Conservation (phyloP, 495 filamentous ascomycete species). For the Penicillium nucicola region DNA sequence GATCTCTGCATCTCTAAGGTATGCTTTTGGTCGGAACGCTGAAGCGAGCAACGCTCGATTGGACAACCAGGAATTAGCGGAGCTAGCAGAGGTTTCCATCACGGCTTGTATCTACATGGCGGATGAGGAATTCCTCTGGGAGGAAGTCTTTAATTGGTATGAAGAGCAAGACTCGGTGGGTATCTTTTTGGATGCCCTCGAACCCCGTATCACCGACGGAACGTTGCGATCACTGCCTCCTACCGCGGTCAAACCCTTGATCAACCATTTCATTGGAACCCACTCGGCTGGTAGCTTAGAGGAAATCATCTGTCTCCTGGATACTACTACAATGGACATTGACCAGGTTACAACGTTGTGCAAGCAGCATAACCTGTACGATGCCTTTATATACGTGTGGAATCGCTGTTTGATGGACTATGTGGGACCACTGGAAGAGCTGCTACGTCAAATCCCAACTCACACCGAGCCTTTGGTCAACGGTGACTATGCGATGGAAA, state of each 20-base stretch:
- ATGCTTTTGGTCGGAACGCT: slow-evolving; percentile 69
- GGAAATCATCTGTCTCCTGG: slow-evolving; percentile 90
- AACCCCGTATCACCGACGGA: slow-evolving; percentile 78
- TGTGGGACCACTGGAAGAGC: slow-evolving; percentile 82
- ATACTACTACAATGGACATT: slow-evolving; percentile 87
- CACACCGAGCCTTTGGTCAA: slow-evolving; percentile 27
- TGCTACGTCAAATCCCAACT: slow-evolving; percentile 66
- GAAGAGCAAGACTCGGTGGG: slow-evolving; percentile 70
- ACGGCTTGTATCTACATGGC: slow-evolving; percentile 72
- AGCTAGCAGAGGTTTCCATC: slow-evolving; percentile 82
- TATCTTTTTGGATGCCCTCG: slow-evolving; percentile 82
- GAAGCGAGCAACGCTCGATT: slow-evolving; percentile 49
- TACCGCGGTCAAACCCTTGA: slow-evolving; percentile 78
- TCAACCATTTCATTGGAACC: slow-evolving; percentile 71
- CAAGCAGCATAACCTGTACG: slow-evolving; percentile 86
- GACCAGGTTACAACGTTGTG: slow-evolving; percentile 90
- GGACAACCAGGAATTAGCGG: slow-evolving; percentile 57
- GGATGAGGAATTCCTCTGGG: slow-evolving; percentile 81
- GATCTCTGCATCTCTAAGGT: slow-evolving; percentile 88
- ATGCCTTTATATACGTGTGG: slow-evolving; percentile 97
- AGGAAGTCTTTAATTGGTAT: slow-evolving; percentile 85
- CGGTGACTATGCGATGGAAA: slow-evolving; percentile 30
- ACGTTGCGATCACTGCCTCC: slow-evolving; percentile 75
- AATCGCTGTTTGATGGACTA: slow-evolving; percentile 86
- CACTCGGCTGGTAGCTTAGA: slow-evolving; percentile 76